Percentiles rank a stretch among this genome's conserved stretches.
Evolutionary conservation across 257 asterid species (phyloP).

Genomic region (Przewalskia tangutica): DNA sequence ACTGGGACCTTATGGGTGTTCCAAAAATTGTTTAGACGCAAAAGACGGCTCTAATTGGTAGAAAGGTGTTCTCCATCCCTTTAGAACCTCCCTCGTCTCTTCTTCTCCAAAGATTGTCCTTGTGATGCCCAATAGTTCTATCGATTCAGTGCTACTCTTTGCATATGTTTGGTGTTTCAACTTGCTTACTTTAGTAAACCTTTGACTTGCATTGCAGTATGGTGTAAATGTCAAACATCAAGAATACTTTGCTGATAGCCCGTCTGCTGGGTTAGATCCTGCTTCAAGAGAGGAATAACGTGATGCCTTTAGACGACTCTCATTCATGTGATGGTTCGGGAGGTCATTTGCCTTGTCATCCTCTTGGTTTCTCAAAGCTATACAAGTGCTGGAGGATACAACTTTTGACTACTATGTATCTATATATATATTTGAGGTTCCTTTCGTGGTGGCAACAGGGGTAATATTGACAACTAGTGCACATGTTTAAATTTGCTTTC

Average conservation of each 20-base stretch:
- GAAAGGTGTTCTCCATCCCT: neutral
- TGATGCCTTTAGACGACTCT: neutral
- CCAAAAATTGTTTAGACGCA: neutral
- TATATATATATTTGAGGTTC: neutral
- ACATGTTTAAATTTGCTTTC: neutral
- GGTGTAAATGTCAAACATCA: conserved; percentile 95
- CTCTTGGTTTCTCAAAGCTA: neutral
- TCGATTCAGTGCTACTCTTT: neutral
- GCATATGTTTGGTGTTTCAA: neutral
- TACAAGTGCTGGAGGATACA: neutral
- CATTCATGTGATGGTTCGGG: no score
- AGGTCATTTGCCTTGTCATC: neutral
- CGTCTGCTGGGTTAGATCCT: conserved; percentile 81
- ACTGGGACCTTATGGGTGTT: neutral
- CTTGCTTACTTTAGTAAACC: neutral
- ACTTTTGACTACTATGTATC: neutral
- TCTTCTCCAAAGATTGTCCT: neutral
- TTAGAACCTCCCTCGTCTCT: neutral
- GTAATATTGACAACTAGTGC: neutral
- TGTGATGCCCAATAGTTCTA: neutral
- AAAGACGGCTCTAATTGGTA: neutral
- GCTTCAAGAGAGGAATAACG: conserved; percentile 58
- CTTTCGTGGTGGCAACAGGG: neutral
- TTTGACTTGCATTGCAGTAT: conserved; percentile 42
- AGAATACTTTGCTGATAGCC: conserved; percentile 86